Evolutionary conservation across 345 rosid species (phyloP), one percentile per base, ranked within the genome.

Genomic region (Garcia nutans): DNA sequence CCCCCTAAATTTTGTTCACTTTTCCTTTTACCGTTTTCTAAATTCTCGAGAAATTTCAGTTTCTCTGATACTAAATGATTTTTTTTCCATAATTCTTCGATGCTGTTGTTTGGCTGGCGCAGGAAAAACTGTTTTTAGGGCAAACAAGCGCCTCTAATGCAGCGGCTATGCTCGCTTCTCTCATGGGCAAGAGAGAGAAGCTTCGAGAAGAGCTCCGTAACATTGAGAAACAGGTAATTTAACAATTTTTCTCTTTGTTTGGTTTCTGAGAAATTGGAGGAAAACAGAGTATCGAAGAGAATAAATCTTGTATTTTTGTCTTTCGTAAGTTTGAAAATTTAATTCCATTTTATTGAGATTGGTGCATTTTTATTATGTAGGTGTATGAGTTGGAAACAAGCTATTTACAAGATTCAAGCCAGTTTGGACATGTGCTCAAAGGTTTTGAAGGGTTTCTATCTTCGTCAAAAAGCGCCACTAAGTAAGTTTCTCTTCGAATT

Each of bases 361-460:
- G 65, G 9, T 78, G 56, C 15, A 33, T 16, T 56, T 47, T 62
- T 7, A 24, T 42, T 2, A 5, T 65, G 20, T 74, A 86, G 89
- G 85, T 84, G 22, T 86, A 78, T 24, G 89, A 86, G 66, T 65
- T 82, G 42, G 89, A 86, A 78, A 82, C 87, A 24, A 80, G 81
- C 60, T 86, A 84, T 71, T 82, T 86, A 19, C 85, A 84, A 74
- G 89, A 86, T 64, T 78, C 82, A 22, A 68, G 81, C 67, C 85
- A 86, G 61, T 73, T 82, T 54, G 87, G 85, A 52, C 77, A 74
- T 74, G 82, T 57, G 58, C 80, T 86, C 67, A 86, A 82, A 79
- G 89, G 85, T 67, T 84, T 86, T 62, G 85, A 84, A 71, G 89
- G 89, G 67, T 84, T 86, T 80, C 84, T 86, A 49, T 78, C 89